These are phyloP conservation scores for Talaromyces nanjingensis DNA, from an alignment of 495 filamentous ascomycete genomes.

Conservation along the genomic window DNA sequence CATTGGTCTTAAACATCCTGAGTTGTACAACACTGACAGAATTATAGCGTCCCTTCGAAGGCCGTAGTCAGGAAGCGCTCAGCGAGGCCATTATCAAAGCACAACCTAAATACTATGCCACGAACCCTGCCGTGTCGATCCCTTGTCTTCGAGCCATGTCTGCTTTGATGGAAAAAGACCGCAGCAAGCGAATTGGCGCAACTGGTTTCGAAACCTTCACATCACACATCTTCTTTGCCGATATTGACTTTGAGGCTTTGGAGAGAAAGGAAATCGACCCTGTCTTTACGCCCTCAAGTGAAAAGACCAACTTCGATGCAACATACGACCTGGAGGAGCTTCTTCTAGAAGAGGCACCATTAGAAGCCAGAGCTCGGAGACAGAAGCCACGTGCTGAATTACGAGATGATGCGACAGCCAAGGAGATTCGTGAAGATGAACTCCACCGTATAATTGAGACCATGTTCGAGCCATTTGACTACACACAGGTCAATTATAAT, in stretches of 20 bases:
- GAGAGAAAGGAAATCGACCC: slow-evolving; percentile 87
- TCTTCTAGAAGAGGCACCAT: slow-evolving; percentile 86
- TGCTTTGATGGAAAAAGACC: slow-evolving; percentile 73
- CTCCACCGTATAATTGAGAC: slow-evolving; percentile 91
- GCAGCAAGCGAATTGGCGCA: slow-evolving; percentile 71
- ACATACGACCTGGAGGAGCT: slow-evolving; percentile 97
- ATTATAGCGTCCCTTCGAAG: slow-evolving; percentile 77
- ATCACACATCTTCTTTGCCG: slow-evolving; percentile 80
- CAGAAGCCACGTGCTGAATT: slow-evolving; percentile 89
- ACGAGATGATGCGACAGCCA: slow-evolving; percentile 89
- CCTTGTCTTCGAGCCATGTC: slow-evolving; percentile 80
- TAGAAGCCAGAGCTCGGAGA: slow-evolving; percentile 84
- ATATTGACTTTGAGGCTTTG: slow-evolving; percentile 77
- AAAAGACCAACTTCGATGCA: slow-evolving; percentile 98
- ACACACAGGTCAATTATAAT: slow-evolving; percentile 66
- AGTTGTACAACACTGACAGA: slow-evolving; percentile 20
- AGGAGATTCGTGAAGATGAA: slow-evolving; percentile 91
- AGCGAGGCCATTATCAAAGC: slow-evolving; percentile 77
- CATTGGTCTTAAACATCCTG: not conserved
- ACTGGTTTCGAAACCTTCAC: slow-evolving; percentile 73
- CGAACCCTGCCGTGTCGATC: slow-evolving; percentile 78
- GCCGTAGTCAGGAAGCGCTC: slow-evolving; percentile 72
- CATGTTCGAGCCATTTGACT: slow-evolving; percentile 93
- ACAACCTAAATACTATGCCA: slow-evolving; percentile 79
- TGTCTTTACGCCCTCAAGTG: slow-evolving; percentile 83